These are phyloP conservation scores for Erodium texanum DNA, from an alignment of 441 rosid genomes.

Conservation along the genomic window DNA sequence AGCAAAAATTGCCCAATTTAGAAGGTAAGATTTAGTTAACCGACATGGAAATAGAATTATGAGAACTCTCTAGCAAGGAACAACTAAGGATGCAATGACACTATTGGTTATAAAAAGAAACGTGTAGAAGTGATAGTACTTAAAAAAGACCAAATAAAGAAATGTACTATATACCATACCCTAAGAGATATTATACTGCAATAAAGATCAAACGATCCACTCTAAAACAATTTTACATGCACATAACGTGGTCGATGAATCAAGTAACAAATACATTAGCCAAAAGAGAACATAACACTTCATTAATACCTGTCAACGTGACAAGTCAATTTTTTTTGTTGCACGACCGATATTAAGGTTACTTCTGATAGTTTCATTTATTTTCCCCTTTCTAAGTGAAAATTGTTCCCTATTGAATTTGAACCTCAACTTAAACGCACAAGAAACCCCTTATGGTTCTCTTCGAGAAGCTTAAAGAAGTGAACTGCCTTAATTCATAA, in stretches of 20 bases:
- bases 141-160: neutral
- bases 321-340: no score
- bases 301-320: neutral
- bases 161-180: neutral
- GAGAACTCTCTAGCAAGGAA: neutral
- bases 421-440: neutral
- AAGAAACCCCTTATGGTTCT: neutral
- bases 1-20: neutral
- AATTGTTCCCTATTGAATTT: neutral
- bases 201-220: no score
- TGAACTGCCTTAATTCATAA: neutral
- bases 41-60: neutral
- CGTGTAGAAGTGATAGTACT: neutral
- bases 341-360: neutral
- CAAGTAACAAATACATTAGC: neutral
- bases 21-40: neutral
- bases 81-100: neutral
- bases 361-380: no score
- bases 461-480: neutral
- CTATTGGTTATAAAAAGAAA: neutral
- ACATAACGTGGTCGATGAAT: neutral
- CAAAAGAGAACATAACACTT: neutral
- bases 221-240: no score
- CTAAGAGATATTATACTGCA: neutral
- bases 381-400: neutral